phyloP scores from a whole-genome alignment of 768 basidiomycete genomes.

The Psilocybe cyanescens region DNA sequence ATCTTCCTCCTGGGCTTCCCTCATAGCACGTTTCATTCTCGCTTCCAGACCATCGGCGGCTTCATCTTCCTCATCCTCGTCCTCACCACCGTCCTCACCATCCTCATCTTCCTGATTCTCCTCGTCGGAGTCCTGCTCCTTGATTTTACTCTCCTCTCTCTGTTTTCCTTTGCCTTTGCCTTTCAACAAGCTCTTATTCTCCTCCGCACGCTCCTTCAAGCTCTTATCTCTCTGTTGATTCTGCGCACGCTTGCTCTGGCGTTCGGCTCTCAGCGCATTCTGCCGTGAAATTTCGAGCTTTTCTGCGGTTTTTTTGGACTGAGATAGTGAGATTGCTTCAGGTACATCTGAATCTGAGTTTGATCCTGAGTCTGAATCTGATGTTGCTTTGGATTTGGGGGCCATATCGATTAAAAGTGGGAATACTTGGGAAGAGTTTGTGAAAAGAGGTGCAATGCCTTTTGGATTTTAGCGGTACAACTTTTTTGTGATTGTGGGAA shows the following conservation, averaged over 20 bases:
- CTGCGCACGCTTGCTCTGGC: constrained; percentile 43
- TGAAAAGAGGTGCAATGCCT: neutral
- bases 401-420: constrained; percentile 11
- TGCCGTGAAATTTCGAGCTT: constrained; percentile 38
- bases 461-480: neutral
- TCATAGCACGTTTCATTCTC: constrained; percentile 46
- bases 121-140: neutral
- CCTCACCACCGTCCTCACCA: constrained; percentile 3
- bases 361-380: constrained; percentile 17
- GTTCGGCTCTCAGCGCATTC: constrained; percentile 39
- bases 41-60: constrained; percentile 24
- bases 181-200: constrained; percentile 19
- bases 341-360: constrained; percentile 42
- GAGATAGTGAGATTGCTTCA: constrained; percentile 49
- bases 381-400: constrained; percentile 5
- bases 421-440: neutral
- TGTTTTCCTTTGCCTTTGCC: constrained; percentile 6
- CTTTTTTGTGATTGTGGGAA: neutral
- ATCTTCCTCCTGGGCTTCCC: constrained; percentile 38
- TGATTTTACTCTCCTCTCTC: constrained; percentile 12
- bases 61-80: constrained; percentile 17
- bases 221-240: constrained; percentile 53
- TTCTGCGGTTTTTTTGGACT: constrained; percentile 46
- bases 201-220: constrained; percentile 50
- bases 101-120: neutral